Base-by-base conservation (phyloP, 352 stramenopile genomes). In the Blastocystis sp. region DNA sequence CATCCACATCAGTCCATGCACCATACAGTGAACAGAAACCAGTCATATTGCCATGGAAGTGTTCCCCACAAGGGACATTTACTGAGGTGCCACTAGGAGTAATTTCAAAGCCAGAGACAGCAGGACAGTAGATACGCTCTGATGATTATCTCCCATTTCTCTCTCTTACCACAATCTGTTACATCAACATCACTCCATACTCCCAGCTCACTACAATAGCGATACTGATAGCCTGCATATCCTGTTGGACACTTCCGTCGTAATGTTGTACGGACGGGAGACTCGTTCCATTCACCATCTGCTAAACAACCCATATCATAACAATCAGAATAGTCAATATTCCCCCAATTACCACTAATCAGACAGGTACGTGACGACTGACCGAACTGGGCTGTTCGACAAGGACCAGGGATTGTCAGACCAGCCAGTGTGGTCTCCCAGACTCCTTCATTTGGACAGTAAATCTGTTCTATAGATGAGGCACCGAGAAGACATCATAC, bases 341-440 rank as follows among this genome's bases (percentile, higher is more conserved):
- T 30, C 6, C 76, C 78, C 78, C 78, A 89, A 30, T 11, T 27
- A 19, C 78, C 78, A 30, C 4, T 54, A 30, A 48, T 24, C 7
- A 19, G 57, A 37, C 78, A 89, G 24, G 44, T 57, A 17, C 44
- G 42, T 5, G 5, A 59, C 13, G 40, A 59, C 30, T 53, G n/a
- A 33, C 78, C 78, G 42, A 66, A 76, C 48, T 89, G 40, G 24
- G 56, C 78, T 17, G 73, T 59, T 22, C 27, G 48, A 30, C 78
- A 89, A 17, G 78, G 78, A 40, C 60, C 60, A 6, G 78, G 60
- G 30, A 89, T 89, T 33, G 51, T 78, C 6, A 89, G 54, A 15
- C 78, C 78, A 48, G 60, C 78, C 19, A 89, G 60, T 17, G 78
- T 89, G 3, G 35, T 48, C 24, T 89, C 53, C 78, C 78, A 89